These are phyloP conservation scores for Yarrowia yakushimensis DNA, from an alignment of 805 yeast genomes.

Conservation along the genomic window DNA sequence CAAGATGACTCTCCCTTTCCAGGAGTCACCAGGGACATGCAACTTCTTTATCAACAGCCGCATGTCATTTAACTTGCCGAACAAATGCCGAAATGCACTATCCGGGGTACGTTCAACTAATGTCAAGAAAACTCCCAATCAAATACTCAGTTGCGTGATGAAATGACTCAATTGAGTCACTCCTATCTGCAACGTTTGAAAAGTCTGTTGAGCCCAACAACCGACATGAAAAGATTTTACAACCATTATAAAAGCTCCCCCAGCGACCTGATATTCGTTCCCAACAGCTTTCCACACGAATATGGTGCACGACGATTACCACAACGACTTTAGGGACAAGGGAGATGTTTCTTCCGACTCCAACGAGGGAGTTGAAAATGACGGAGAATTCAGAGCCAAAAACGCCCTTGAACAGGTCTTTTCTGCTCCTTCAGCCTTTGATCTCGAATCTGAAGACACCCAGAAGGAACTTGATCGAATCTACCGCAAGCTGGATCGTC, in stretches of 20 bases:
- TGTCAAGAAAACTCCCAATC: neutral
- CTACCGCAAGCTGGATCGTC: conserved; percentile 57
- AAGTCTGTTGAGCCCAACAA: neutral
- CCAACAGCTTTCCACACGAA: neutral
- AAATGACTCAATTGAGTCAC: neutral
- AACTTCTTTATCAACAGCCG: no score
- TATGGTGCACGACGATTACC: no score
- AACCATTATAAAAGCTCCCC: neutral
- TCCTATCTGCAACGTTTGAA: neutral
- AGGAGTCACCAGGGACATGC: no score
- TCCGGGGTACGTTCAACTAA: neutral
- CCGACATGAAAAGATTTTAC: neutral
- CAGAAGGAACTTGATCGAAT: conserved; percentile 33
- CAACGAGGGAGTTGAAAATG: neutral
- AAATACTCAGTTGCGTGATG: neutral
- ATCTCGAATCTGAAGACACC: neutral
- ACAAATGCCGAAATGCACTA: neutral
- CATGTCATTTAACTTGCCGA: neutral
- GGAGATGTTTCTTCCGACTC: neutral
- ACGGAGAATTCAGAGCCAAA: neutral
- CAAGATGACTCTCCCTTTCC: no score
- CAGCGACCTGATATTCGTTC: neutral
- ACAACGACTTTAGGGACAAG: neutral
- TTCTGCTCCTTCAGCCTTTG: neutral
- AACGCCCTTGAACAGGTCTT: neutral